Evolutionary conservation across 2,329 filamentous ascomycete genomes (phyloP), one percentile per base, ranked within the genome.

Genomic region (Fusarium pseudonygamai): DNA sequence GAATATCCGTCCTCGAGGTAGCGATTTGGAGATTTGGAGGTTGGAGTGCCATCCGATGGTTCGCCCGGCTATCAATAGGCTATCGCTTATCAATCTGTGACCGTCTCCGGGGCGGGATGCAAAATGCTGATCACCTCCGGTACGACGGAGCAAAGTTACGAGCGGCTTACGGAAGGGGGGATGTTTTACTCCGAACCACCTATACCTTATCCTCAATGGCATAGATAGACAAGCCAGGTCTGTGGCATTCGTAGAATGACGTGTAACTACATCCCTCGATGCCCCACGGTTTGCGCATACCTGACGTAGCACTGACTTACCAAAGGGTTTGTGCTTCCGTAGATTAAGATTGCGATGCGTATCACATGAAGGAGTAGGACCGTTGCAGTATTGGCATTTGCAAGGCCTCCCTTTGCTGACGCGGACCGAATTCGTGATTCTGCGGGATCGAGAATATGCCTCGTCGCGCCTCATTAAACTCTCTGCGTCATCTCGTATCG

Each of bases 341-440:
- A 57, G 36, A 60, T 73, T 58, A 45, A 60, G 32, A 72, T 73
- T 61, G 58, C 62, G 64, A 72, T 67, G 56, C 30, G 58, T 67
- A 52, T 67, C 63, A 65, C 60, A 37, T 45, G 34, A 46, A 57
- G 59, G 43, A 22, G 24, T 30, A 40, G 26, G 50, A n/a, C 16
- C 11, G 47, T 53, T 70, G 47, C 56, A 66, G 66, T 60, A 55
- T 60, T 34, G n/a, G 56, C 63, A 67, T 71, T 36, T 45, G 60
- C 58, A 67, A 57, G 43, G 47, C 60, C 57, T 52, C 50, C 53
- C 59, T 63, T 60, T 64, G 60, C 74, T 70, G 67, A 72, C 55
- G 71, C 67, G 60, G 61, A 55, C 60, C 53, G 56, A 64, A 52
- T 55, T 71, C 71, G 61, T 53, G 61, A 73, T 69, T 67, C n/a